phyloP scores from a whole-genome alignment of 768 basidiomycete species.

The Cystobasidium onofrii region DNA sequence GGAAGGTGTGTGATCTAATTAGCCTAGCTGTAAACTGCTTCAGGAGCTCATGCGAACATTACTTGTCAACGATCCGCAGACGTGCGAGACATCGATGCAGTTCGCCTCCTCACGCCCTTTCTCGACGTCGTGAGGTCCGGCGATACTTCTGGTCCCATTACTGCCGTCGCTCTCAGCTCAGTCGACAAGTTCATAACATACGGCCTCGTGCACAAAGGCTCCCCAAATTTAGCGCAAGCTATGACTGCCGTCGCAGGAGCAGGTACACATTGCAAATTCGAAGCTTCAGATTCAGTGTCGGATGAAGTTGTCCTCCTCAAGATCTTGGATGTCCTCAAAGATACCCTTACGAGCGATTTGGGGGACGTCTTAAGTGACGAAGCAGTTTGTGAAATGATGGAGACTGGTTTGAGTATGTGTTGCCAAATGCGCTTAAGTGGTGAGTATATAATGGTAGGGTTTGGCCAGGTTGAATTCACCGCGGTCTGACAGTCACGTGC shows the following conservation, averaged over 20 bases:
- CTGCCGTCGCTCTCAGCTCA: slow-evolving; percentile 80
- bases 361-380: slow-evolving; percentile 74
- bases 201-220: slow-evolving; percentile 58
- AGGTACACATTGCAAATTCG: slow-evolving; percentile 93
- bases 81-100: slow-evolving; percentile 42
- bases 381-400: slow-evolving; percentile 95
- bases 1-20: slow-evolving; percentile 53
- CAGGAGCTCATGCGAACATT: background rate
- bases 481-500: background rate
- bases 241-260: slow-evolving; percentile 77
- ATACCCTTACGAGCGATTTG: slow-evolving; percentile 49
- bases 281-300: slow-evolving; percentile 91
- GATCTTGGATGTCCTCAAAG: slow-evolving; percentile 63
- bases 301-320: slow-evolving; percentile 91
- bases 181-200: slow-evolving; percentile 80
- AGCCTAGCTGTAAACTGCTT: background rate
- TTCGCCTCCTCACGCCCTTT: slow-evolving; percentile 67
- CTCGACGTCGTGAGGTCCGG: slow-evolving; percentile 87
- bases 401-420: slow-evolving; percentile 91
- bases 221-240: slow-evolving; percentile 57
- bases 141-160: slow-evolving; percentile 91
- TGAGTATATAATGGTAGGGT: slow-evolving; percentile 48
- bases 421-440: slow-evolving; percentile 95
- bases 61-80: slow-evolving; percentile 29
- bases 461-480: background rate